Base-by-base conservation (phyloP, 768 basidiomycete genomes). In the Boletus reticulatus region DNA sequence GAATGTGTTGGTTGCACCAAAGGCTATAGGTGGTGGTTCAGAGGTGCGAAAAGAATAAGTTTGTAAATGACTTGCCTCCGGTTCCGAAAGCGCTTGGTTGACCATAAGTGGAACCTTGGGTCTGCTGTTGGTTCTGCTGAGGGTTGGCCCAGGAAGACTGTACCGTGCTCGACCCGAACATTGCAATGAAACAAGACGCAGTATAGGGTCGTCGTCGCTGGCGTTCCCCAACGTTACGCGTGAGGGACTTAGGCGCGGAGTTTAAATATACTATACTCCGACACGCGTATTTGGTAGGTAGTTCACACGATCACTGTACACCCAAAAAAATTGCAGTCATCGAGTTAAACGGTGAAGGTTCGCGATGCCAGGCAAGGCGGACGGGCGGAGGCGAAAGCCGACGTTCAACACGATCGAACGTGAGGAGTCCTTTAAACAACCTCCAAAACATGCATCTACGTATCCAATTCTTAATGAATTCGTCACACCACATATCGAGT, bases 401-500 rank as follows among this genome's bases (percentile, higher is more conserved):
- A 89, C 88, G 0, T 98, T 96, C 70, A 81, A 87, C 67, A 96
- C 94, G 5, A 80, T 95, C 48, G 78, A 77, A 29, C 82, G 95
- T 52, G 94, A 97, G 75, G 75, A 83, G 8, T 71, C 78, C 5
- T 97, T 97, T 74, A 80, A 82, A 71, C 78, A 85, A 54, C 97
- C 96, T 0, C 79, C 88, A 27, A 78, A 79, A 61, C 73, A 82
- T 41, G 83, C 82, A 20, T 81, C 89, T 22, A 84, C 85, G 13
- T 84, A 91, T 60, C 84, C 84, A 19, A 89, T 90, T 50, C 79
- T 98, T 57, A 92, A 97, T 62, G 92, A 96, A 73, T 92, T 98
- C 64, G 93, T 98, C 51, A 76, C 84, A 22, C 96, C 97, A 7
- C 95, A 98, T 69, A 84, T 98, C 58, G 90, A 98, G 71, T 94